Evolutionary conservation across 257 asterid species (phyloP), one percentile per base, ranked within the genome.

Genomic region (Solanum clarkiae): DNA sequence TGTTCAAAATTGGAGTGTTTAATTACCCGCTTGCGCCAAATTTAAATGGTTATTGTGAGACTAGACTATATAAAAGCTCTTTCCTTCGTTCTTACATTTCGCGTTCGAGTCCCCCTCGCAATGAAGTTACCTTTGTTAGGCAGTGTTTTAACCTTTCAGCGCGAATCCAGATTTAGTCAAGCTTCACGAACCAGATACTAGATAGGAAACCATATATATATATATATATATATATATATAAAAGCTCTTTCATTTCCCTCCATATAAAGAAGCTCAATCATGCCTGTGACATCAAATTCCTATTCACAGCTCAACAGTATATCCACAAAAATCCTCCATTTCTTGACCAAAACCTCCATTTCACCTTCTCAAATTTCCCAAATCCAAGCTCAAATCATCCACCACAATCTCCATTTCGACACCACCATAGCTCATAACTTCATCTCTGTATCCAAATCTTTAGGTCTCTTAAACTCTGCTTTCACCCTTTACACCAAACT

Each of bases 321-420:
- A 11, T 83, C 86, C 10, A 80, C 75, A 44, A 77, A 85, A 69
- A 84, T 90, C 88, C 65, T 90, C 80, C 85, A 86, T 55, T 90
- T 83, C 47, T 24, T 89, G 18, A 66, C 70, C 11, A 63, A 84
- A 66, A 56, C 80, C 80, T 85, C 89, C 86, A 69, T n/a, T 80
- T 86, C 90, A 18, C 80, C 63, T 20, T 32, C 89, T 18, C 96
- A 90, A 82, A 55, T 89, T 80, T 86, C 70, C 82, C 98, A 95
- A 90, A 90, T 95, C 82, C 93, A 90, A 47, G 92, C 93, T 13
- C 98, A 90, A 85, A 77, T 95, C 29, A 85, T 93, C 71, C 75
- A 81, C 88, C 90, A 86, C 29, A 88, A 90, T 53, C 93, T 95
- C 86, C 84, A 72, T n/a, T 55, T 89, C 11, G 47, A 93, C 89